Evolutionary conservation across 2,329 filamentous ascomycete species (phyloP).

Genomic region (Macrophomina tecta): DNA sequence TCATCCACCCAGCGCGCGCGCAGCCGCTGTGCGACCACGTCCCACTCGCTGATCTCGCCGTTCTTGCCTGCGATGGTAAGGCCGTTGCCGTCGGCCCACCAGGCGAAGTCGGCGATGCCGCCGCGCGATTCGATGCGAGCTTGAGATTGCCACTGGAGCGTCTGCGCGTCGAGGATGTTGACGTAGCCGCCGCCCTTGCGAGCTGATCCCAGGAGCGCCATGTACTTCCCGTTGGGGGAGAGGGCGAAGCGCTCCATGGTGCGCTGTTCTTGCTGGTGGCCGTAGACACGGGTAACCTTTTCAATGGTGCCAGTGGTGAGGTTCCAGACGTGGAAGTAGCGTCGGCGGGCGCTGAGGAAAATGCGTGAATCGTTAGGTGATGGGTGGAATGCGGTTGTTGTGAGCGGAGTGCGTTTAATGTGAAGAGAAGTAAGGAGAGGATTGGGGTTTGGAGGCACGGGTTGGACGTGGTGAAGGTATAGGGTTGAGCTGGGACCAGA

Average conservation of each 20-base stretch:
- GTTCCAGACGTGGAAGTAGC: slow-evolving; percentile 95
- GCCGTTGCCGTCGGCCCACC: slow-evolving; percentile 87
- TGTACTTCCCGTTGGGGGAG: slow-evolving; percentile 83
- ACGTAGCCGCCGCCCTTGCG: slow-evolving; percentile 87
- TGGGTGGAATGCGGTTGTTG: slow-evolving; percentile 78
- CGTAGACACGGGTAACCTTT: slow-evolving; percentile 77
- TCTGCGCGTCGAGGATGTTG: slow-evolving; percentile 79
- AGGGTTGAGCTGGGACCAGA: slow-evolving; percentile 85
- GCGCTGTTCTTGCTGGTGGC: slow-evolving; percentile 80
- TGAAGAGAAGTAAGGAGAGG: slow-evolving; percentile 90
- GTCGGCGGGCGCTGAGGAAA: slow-evolving; percentile 84
- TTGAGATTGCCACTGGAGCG: slow-evolving; percentile 86
- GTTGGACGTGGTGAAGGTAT: slow-evolving; percentile 86
- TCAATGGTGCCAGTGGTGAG: slow-evolving; percentile 80
- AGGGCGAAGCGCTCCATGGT: slow-evolving; percentile 90
- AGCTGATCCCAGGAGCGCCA: slow-evolving; percentile 80
- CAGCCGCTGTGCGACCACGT: slow-evolving; percentile 70
- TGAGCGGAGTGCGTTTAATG: slow-evolving; percentile 81
- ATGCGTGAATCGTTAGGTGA: slow-evolving; percentile 74
- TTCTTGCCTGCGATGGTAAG: slow-evolving; percentile 83
- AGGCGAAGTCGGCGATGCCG: slow-evolving; percentile 87
- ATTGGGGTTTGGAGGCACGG: slow-evolving; percentile 77
- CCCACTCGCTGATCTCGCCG: slow-evolving; percentile 91
- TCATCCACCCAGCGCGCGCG: slow-evolving; percentile 88
- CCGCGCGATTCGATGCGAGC: slow-evolving; percentile 81